Evolutionary conservation across 2,329 filamentous ascomycete species (phyloP), one percentile per base, ranked within the genome.

Genomic region (Verticillium nonalfalfae): DNA sequence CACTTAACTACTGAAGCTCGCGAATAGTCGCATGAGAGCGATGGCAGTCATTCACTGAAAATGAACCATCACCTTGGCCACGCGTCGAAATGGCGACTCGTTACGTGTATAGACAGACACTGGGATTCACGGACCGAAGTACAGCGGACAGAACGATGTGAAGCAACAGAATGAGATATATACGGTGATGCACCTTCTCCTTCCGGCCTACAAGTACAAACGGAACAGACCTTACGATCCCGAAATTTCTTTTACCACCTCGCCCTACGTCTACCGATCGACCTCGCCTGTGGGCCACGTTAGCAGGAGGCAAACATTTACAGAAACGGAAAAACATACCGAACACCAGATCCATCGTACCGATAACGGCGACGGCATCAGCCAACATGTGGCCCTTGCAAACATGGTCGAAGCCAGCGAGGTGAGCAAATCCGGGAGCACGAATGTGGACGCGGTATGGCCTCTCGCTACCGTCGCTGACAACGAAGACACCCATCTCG

Each of bases 391-490:
- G 96, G 36, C 95, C 95, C 78, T 91, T 90, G 66, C 88, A 88
- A 61, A 99, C 84, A 73, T 98, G 94, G 75, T 99, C 95, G 75
- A 99, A 97, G 67, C 92, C 94, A 71, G 86, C 86, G 76, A 99
- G 79, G 79, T 99, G 96, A 66, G 95, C 95, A 72, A 99, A 99
- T 65, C 95, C 95, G 62, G 95, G 95, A 40, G 96, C 94, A 70
- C 95, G 88, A 70, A 99, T 97, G 82, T 97, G 96, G 79, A 95
- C 97, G 72, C 96, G 86, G 81, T 99, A 99, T 56, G 95, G 95
- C 72, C 95, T 85, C 85, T 99, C 95, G 74, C 88, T 95, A 66
- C 95, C 95, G 74, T 99, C 95, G 74, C 91, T 96, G 71, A 99
- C 95, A 59, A 99, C 80, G 75, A 90, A 99, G 55, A 99, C 95